Percentiles rank a stretch among this genome's conserved stretches.
These are phyloP conservation scores for Incumbomyces lentus DNA, from an alignment of 2,329 filamentous ascomycete genomes.

Conservation along the genomic window DNA sequence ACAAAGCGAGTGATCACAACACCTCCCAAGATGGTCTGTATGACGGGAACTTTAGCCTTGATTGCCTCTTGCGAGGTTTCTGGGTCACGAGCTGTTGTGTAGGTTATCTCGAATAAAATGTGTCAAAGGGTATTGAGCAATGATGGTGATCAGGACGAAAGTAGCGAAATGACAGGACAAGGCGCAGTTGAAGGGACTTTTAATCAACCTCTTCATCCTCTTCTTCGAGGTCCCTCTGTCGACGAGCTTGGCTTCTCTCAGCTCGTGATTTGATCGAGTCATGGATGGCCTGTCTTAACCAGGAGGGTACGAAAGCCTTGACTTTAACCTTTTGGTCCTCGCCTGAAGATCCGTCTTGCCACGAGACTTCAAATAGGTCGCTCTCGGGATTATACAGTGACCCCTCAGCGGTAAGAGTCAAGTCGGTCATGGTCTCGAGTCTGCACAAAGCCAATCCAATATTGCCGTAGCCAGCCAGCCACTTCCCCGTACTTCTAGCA, in stretches of 20 bases:
- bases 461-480: conserved; percentile 69
- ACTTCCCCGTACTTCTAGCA: conserved; percentile 68
- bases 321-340: conserved; percentile 43
- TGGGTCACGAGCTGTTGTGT: no score
- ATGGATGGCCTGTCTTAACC: conserved; percentile 42
- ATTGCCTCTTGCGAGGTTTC: no score
- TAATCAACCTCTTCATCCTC: conserved; percentile 16
- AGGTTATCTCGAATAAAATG: no score
- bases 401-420: conserved; percentile 58
- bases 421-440: conserved; percentile 80
- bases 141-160: no score
- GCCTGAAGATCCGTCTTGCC: conserved; percentile 31
- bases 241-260: conserved; percentile 11
- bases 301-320: conserved; percentile 76
- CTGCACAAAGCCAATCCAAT: conserved; percentile 78
- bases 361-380: conserved; percentile 52
- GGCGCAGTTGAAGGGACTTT: background rate
- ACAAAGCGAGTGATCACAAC: no score
- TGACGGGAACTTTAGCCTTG: no score
- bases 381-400: conserved; percentile 46
- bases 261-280: conserved; percentile 14
- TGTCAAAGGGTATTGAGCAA: no score
- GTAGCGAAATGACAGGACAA: background rate
- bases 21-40: no score
- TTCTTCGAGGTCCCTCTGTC: conserved; percentile 10